phyloP scores from a whole-genome alignment of 352 stramenopile species.

The Globisporangium radiosum region DNA sequence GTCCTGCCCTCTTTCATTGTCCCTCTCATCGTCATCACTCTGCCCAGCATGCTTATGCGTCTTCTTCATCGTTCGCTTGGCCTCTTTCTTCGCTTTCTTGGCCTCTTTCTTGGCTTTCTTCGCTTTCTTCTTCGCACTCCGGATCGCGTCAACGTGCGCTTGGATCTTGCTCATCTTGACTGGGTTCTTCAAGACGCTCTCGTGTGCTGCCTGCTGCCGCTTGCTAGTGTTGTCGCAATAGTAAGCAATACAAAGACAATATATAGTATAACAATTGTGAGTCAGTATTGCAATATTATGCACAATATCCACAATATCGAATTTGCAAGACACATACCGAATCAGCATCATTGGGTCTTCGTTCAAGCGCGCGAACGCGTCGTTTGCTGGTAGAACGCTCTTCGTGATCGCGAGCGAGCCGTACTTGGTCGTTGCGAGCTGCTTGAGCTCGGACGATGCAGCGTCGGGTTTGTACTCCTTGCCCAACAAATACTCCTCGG shows the following conservation, averaged over 20 bases:
- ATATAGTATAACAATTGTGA: neutral
- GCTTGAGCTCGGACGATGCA: constrained; percentile 36
- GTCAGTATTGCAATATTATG: neutral
- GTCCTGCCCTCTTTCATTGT: constrained; percentile 3
- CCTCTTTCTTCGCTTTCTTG: constrained; percentile 59
- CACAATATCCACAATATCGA: neutral
- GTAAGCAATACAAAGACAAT: neutral
- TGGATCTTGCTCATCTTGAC: constrained; percentile 89
- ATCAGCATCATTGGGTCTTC: constrained; percentile 97
- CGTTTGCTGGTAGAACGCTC: constrained; percentile 62
- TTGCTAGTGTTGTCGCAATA: constrained; percentile 19
- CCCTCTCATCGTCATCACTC: constrained; percentile 14
- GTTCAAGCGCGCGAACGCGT: constrained; percentile 90
- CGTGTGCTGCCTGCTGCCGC: constrained; percentile 65
- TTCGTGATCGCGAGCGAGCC: constrained; percentile 58
- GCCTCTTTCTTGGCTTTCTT: constrained; percentile 64
- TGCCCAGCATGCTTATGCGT: constrained; percentile 25
- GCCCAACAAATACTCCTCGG: constrained; percentile 91
- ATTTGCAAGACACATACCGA: constrained; percentile 22
- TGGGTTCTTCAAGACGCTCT: constrained; percentile 86
- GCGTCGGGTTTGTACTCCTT: constrained; percentile 78
- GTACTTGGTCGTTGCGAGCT: constrained; percentile 54
- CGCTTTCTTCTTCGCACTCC: constrained; percentile 70
- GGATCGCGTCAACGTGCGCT: constrained; percentile 64
- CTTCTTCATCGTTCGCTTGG: constrained; percentile 17